Evolutionary conservation across 768 basidiomycete species (phyloP), one percentile per base, ranked within the genome.

Genomic region (Podaxis sp.): DNA sequence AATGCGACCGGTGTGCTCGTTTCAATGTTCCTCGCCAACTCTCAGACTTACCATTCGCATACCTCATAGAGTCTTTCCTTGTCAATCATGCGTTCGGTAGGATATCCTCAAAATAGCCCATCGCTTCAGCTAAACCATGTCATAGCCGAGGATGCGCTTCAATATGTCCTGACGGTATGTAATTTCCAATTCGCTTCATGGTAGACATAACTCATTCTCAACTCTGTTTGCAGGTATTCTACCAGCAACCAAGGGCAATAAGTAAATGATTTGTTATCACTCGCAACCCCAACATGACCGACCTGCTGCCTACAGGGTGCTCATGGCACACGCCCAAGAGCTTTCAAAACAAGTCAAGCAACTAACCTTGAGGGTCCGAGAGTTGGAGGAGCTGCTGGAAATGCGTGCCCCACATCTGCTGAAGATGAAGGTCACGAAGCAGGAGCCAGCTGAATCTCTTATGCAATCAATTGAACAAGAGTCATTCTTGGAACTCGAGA

Each of bases 181-280:
- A 11, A 38, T 40, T 33, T 53, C 29, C 22, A 17, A 9, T 41
- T 52, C 22, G 29, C 41, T 38, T 19, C 41, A 15, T 33, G 11
- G 9, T 37, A 50, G 54, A 47, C 50, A 25, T 36, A 19, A 15
- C 38, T 43, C 24, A 41, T 36, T 7, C 19, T 25, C 47, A 27
- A 41, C 41, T 7, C 19, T 25, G 46, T 40, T 15, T n/a, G 3
- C 54, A 73, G 83, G 82, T 36, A 82, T 79, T 27, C 67, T 84
- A 65, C 73, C 80, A 6, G 82, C 84, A 25, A 84, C 82, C 50
- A 85, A 84, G 66, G 82, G 83, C 63, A 85, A 84, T 73, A 84
- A 83, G 83, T 83, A 65, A 41, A 77, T 61, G 9, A 37, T 3
- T 25, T 9, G 38, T 22, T n/a, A 38, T 40, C 27, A 4, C n/a